Evolutionary conservation across 1,139 yeast species (phyloP).

Genomic region (Debaryomyces sp.): DNA sequence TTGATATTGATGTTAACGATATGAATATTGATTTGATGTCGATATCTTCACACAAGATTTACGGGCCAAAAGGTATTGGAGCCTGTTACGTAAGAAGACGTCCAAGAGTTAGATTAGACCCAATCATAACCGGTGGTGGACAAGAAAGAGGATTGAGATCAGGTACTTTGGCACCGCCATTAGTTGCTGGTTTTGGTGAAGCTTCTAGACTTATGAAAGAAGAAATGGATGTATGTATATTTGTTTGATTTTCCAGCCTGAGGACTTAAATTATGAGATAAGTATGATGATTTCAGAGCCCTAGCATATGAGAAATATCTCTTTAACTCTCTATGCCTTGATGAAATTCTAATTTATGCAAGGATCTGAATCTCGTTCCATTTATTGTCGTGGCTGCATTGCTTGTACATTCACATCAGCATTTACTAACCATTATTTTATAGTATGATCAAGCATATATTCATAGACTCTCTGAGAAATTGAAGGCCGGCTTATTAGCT

Average conservation of each 20-base stretch:
- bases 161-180: constrained; percentile 95
- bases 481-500: constrained; percentile 70
- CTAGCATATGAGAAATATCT: constrained; percentile 5
- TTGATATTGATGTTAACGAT: constrained; percentile 89
- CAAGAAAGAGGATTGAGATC: constrained; percentile 98
- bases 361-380: constrained; percentile 21
- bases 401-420: neutral
- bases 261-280: neutral
- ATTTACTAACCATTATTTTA: constrained; percentile 20
- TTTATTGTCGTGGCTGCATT: neutral
- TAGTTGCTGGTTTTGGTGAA: constrained; percentile 95
- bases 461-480: constrained; percentile 66
- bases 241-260: neutral
- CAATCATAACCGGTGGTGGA: constrained; percentile 96
- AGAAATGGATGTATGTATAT: constrained; percentile 56
- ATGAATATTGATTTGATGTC: constrained; percentile 93
- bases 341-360: constrained; percentile 19
- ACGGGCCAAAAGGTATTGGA: constrained; percentile 98
- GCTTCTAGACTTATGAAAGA: constrained; percentile 82
- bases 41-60: constrained; percentile 92
- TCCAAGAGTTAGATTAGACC: constrained; percentile 97
- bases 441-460: constrained; percentile 73
- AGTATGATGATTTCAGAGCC: constrained; percentile 5
- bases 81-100: constrained; percentile 95
- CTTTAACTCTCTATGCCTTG: constrained; percentile 10